These are phyloP conservation scores for Pneumocystis murina DNA, from an alignment of 1,139 yeast genomes.

Conservation along the genomic window DNA sequence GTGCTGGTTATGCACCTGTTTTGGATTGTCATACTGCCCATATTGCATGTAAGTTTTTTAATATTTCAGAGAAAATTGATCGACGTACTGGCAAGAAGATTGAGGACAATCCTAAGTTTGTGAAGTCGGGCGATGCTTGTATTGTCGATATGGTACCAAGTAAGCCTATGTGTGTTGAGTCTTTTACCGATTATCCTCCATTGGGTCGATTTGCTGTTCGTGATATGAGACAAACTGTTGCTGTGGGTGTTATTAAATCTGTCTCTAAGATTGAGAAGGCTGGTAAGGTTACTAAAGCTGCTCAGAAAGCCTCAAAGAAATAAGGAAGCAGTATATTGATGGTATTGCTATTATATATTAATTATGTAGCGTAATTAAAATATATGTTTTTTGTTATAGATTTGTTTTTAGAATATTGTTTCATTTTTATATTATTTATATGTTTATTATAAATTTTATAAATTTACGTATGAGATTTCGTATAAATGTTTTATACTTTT, in stretches of 20 bases:
- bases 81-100: conserved; percentile 82
- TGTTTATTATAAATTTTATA: not conserved
- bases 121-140: conserved; percentile 91
- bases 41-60: conserved; percentile 84
- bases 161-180: conserved; percentile 96
- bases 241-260: conserved; percentile 98
- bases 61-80: conserved; percentile 77
- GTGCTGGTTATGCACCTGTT: conserved; percentile 88
- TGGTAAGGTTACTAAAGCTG: conserved; percentile 99
- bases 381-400: not conserved
- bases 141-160: conserved; percentile 82
- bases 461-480: not conserved
- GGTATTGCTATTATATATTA: not conserved
- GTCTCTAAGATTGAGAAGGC: conserved; percentile 72
- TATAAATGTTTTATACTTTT: not conserved
- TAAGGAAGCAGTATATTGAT: conserved; percentile 19
- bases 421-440: not conserved
- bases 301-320: conserved; percentile 96
- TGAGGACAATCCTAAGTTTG: conserved; percentile 72
- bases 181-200: conserved; percentile 96
- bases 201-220: conserved; percentile 99
- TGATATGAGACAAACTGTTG: conserved; percentile 99
- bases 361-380: not conserved
- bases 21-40: conserved; percentile 92
- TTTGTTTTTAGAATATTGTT: not conserved